Conservation (phyloP, 768 basidiomycete species). For the Phylloporus scabripes region DNA sequence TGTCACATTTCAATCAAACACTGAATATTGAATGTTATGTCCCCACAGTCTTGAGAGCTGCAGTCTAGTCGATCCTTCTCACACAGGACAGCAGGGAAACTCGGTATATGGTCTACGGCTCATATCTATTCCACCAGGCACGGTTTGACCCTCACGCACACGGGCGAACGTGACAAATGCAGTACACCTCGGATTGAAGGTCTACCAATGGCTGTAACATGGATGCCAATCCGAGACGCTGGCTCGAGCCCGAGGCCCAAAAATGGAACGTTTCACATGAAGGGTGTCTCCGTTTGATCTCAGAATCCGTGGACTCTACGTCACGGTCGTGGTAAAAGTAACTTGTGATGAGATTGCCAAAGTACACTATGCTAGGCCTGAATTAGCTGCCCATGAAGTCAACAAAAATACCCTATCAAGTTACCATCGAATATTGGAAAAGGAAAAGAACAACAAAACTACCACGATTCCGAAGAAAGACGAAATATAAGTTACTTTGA, state of each 20-base stretch:
- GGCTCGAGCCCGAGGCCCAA: not conserved
- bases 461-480: not conserved
- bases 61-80: no score
- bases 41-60: no score
- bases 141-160: no score
- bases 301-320: not conserved
- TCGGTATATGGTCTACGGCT: no score
- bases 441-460: not conserved
- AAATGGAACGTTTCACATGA: no score
- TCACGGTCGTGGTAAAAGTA: not conserved
- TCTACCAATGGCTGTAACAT: no score
- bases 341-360: not conserved
- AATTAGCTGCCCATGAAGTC: not conserved
- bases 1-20: no score
- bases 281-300: not conserved
- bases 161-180: not conserved
- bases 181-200: no score
- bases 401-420: not conserved
- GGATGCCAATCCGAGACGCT: not conserved
- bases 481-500: not conserved
- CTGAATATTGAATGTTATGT: no score
- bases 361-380: not conserved
- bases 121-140: no score
- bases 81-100: no score
- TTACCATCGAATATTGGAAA: not conserved